These are phyloP conservation scores for Alternaria tenuissima DNA, from an alignment of 2,329 filamentous ascomycete species.

Conservation along the genomic window DNA sequence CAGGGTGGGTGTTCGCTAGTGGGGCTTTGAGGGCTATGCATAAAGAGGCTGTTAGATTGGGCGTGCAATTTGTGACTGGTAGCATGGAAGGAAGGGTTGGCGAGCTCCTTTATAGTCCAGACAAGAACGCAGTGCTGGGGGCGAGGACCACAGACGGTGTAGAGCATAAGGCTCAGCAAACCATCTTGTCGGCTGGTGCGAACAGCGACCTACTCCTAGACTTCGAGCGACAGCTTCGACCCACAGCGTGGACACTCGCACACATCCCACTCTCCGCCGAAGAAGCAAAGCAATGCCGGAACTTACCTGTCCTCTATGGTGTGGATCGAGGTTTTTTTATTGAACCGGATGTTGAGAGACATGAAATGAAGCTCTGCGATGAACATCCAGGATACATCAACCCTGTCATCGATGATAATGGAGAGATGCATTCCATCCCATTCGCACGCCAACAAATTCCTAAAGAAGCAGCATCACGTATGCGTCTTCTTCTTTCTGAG, in stretches of 20 bases:
- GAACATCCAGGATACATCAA: conserved; percentile 67
- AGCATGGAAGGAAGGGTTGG: conserved; percentile 50
- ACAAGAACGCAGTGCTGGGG: conserved; percentile 52
- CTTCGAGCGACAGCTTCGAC: conserved; percentile 61
- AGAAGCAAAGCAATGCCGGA: conserved; percentile 56
- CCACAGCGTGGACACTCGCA: conserved; percentile 63
- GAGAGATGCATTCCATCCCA: conserved; percentile 48
- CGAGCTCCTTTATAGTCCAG: conserved; percentile 43
- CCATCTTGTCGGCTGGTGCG: conserved; percentile 61
- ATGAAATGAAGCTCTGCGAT: conserved; percentile 62
- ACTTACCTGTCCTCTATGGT: conserved; percentile 60
- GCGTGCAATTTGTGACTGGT: conserved; percentile 59
- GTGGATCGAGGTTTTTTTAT: conserved; percentile 62
- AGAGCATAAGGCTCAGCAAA: conserved; percentile 53
- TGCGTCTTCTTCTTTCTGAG: conserved; percentile 59
- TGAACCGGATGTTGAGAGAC: conserved; percentile 56
- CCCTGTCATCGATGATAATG: conserved; percentile 38
- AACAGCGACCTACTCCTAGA: conserved; percentile 58
- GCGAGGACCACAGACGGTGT: conserved; percentile 55
- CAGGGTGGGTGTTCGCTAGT: conserved; percentile 64
- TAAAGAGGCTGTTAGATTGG: conserved; percentile 56
- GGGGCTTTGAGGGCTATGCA: conserved; percentile 59
- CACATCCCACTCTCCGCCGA: conserved; percentile 59
- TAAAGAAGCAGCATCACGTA: conserved; percentile 56
- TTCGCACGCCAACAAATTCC: conserved; percentile 58